Percentiles rank a stretch among this genome's conserved stretches.
phyloP scores from a whole-genome alignment of 179 eudicot species.

The Pouteria campechiana region DNA sequence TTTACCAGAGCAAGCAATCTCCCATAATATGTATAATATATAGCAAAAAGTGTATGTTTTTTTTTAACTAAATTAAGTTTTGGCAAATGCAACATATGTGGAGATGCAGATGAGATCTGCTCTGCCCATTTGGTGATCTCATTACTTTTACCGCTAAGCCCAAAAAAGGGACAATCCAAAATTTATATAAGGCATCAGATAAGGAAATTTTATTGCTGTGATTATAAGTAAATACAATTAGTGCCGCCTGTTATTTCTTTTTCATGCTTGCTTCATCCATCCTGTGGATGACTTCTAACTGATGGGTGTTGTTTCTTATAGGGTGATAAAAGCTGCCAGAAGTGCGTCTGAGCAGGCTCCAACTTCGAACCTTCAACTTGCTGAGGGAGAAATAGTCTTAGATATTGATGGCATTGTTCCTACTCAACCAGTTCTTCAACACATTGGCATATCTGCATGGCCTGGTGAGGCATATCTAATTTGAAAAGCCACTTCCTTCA shows the following conservation, averaged over 20 bases:
- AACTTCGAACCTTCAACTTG: constrained; percentile 36
- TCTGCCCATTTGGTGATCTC: too few species aligned
- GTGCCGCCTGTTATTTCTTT: not conserved
- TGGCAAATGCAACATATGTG: too few species aligned
- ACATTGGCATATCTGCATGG: constrained; percentile 87
- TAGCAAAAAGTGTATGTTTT: too few species aligned
- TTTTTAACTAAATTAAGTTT: too few species aligned
- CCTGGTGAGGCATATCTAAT: constrained; percentile 47
- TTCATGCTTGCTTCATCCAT: not conserved
- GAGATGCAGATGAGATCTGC: too few species aligned
- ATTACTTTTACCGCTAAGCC: too few species aligned
- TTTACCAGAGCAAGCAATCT: too few species aligned
- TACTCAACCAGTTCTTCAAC: constrained; percentile 77
- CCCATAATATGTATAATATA: too few species aligned
- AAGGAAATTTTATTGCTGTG: too few species aligned
- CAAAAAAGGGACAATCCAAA: too few species aligned
- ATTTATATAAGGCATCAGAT: too few species aligned
- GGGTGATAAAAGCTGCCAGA: constrained; percentile 68
- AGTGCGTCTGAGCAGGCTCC: constrained; percentile 29
- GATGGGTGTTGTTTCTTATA: constrained; percentile 12
- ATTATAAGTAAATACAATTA: too few species aligned
- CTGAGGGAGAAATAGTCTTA: constrained; percentile 61
- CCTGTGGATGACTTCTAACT: not conserved
- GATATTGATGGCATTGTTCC: constrained; percentile 86
- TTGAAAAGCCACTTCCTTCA: not conserved